Conservation (phyloP, 1,284 basidiomycete species). For the Trichosporon coremiiforme region DNA sequence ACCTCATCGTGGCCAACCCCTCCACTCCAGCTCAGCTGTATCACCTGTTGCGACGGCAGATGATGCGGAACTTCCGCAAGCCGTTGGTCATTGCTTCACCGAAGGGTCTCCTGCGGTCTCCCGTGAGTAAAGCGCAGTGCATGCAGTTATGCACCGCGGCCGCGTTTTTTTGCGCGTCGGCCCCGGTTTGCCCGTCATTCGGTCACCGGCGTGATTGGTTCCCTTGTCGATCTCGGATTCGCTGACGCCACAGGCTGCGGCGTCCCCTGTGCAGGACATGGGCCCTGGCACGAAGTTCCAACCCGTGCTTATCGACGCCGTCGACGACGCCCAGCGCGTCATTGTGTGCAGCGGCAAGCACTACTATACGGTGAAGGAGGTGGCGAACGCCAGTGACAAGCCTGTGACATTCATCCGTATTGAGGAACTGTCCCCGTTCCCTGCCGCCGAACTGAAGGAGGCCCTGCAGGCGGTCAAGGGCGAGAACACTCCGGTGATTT, state of each 20-base stretch:
- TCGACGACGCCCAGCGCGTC: constrained; percentile 40
- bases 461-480: constrained; percentile 52
- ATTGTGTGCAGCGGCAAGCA: constrained; percentile 71
- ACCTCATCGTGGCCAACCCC: constrained; percentile 80
- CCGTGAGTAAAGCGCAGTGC: constrained; percentile 61
- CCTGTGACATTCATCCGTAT: constrained; percentile 65
- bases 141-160: background rate
- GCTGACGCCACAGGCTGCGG: constrained; percentile 64
- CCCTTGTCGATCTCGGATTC: background rate
- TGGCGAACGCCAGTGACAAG: constrained; percentile 59
- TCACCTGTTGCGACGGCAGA: constrained; percentile 79
- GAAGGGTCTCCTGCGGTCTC: constrained; percentile 74
- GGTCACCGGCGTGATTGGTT: background rate
- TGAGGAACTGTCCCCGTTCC: constrained; percentile 85
- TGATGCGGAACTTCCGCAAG: constrained; percentile 79
- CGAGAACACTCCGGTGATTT: constrained; percentile 62
- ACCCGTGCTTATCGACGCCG: constrained; percentile 67
- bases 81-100: constrained; percentile 80
- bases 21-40: constrained; percentile 88
- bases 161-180: constrained; percentile 6
- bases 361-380: constrained; percentile 79
- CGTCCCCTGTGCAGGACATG: constrained; percentile 69
- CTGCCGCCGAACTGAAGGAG: constrained; percentile 63
- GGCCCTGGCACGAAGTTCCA: constrained; percentile 67
- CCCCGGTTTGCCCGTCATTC: background rate